Percentiles rank a stretch among this genome's conserved stretches.
Evolutionary conservation across 108 stramenopile species (phyloP).

Genomic region (Pseudonitzschia pungens): DNA sequence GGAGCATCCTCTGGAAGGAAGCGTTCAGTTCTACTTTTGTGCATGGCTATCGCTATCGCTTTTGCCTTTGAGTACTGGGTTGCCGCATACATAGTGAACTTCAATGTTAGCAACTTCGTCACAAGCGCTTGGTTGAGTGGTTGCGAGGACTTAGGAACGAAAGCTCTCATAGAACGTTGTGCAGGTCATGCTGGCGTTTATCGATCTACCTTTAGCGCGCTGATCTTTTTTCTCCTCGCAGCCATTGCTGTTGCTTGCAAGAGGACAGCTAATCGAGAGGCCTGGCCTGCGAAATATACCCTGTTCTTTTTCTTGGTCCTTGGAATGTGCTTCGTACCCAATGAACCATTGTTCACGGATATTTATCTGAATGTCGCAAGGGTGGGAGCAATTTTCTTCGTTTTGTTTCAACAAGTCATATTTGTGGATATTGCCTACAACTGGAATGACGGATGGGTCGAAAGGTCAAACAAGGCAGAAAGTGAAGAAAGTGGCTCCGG

Average conservation of each 20-base stretch:
- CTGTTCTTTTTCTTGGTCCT: constrained; percentile 64
- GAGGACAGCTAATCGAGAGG: constrained; percentile 77
- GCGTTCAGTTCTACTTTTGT: constrained; percentile 15
- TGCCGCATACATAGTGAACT: constrained; percentile 47
- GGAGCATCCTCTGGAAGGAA: constrained; percentile 78
- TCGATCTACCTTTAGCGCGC: constrained; percentile 55
- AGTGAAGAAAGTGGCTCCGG: constrained; percentile 67
- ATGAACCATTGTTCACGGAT: constrained; percentile 67
- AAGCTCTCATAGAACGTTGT: constrained; percentile 58
- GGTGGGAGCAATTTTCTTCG: constrained; percentile 71
- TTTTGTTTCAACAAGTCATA: constrained; percentile 78
- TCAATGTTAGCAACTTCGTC: constrained; percentile 41
- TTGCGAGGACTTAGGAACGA: constrained; percentile 38
- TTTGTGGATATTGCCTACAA: constrained; percentile 86
- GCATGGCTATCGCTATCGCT: constrained; percentile 19
- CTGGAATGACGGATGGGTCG: constrained; percentile 88
- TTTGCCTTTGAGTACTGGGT: constrained; percentile 74
- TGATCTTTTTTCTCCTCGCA: constrained; percentile 69
- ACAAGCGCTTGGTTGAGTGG: constrained; percentile 66
- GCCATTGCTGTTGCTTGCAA: constrained; percentile 61
- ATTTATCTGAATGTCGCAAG: constrained; percentile 73
- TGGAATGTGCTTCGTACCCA: constrained; percentile 73
- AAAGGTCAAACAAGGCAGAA: constrained; percentile 69
- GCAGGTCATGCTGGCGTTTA: constrained; percentile 78
- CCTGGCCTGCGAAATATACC: constrained; percentile 86